phyloP scores from a whole-genome alignment of 2,329 filamentous ascomycete species.

The Neocucurbitaria cava region DNA sequence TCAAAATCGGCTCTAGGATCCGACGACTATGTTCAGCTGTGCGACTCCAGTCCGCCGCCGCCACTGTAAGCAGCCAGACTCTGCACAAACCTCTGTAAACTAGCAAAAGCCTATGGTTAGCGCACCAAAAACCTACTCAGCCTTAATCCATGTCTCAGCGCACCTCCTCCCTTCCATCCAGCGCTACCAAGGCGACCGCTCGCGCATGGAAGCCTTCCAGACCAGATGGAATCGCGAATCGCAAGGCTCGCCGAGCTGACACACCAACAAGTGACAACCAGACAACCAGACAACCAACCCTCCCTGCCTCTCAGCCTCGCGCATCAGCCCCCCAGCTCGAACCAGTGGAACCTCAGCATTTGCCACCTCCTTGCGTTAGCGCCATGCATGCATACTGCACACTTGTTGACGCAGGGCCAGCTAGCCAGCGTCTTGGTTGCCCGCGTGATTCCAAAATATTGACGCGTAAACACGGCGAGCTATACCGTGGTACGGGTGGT shows the following conservation, averaged over 20 bases:
- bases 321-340: not conserved
- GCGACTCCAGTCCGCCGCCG: not conserved
- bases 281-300: too few relatives aligned
- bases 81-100: too few relatives aligned
- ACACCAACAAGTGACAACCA: too few relatives aligned
- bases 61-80: not conserved
- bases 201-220: not conserved
- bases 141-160: too few relatives aligned
- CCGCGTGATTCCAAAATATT: conserved; percentile 5
- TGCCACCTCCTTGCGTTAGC: not conserved
- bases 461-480: conserved; percentile 12
- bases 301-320: not conserved
- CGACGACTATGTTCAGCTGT: not conserved
- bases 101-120: too few relatives aligned
- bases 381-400: not conserved
- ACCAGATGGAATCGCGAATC: not conserved
- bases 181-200: not conserved
- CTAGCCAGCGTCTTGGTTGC: not conserved
- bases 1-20: not conserved
- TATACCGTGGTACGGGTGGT: not conserved
- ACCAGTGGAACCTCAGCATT: not conserved
- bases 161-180: not conserved
- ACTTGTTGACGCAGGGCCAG: not conserved
- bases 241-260: not conserved
- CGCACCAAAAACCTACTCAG: too few relatives aligned